Evolutionary conservation across 495 filamentous ascomycete species (phyloP).

Genomic region (Glutinoglossum americanum): DNA sequence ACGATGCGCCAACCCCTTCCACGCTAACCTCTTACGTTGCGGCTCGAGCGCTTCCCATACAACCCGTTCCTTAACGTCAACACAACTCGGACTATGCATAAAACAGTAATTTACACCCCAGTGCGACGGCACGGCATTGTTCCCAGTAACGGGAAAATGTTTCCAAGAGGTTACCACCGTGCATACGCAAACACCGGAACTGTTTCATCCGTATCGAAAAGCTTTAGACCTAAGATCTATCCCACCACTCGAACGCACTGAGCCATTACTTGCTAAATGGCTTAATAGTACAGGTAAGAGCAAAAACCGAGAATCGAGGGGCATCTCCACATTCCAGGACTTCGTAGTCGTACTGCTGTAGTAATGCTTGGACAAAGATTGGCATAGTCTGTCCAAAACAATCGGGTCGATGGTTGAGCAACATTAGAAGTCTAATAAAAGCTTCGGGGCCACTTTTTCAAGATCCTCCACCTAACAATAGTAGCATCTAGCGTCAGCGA

Average conservation of each 20-base stretch:
- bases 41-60: neutral
- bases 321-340: too few relatives aligned
- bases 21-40: neutral
- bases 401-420: neutral
- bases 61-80: neutral
- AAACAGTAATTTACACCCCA: too few relatives aligned
- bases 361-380: neutral
- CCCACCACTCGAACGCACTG: too few relatives aligned
- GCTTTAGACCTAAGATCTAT: too few relatives aligned
- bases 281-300: too few relatives aligned
- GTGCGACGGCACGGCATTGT: too few relatives aligned
- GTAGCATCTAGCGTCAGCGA: neutral
- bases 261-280: too few relatives aligned
- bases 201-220: too few relatives aligned
- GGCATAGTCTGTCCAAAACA: neutral
- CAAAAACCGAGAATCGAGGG: too few relatives aligned
- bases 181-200: too few relatives aligned
- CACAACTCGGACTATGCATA: neutral
- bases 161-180: too few relatives aligned
- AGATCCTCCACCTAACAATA: slow-evolving; percentile 48
- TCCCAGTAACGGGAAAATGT: too few relatives aligned
- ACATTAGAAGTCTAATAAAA: slow-evolving; percentile 61
- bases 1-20: neutral
- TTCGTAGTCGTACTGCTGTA: neutral
- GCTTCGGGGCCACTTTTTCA: slow-evolving; percentile 75